These are phyloP conservation scores for Chondrus crispus DNA, from an alignment of 23 red algal genomes.

Conservation along the genomic window DNA sequence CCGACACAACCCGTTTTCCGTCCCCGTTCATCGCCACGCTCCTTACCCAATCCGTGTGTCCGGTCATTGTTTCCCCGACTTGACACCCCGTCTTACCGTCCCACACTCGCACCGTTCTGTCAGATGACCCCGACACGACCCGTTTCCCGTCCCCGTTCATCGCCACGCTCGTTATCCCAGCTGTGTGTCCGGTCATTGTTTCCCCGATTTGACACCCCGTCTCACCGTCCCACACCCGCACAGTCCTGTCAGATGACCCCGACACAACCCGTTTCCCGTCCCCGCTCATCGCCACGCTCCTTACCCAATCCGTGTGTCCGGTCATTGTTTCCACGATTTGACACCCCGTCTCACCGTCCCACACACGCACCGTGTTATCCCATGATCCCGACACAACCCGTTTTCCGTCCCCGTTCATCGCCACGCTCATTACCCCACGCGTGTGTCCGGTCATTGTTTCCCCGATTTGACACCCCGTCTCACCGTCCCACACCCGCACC, in stretches of 20 bases:
- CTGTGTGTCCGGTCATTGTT: background rate
- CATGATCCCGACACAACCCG: background rate
- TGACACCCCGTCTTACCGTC: no score
- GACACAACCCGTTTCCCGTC: constrained; percentile 7
- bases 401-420: background rate
- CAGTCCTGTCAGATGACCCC: background rate
- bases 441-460: background rate
- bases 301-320: background rate
- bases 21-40: background rate
- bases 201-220: background rate
- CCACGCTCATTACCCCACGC: background rate
- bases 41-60: background rate
- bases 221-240: background rate
- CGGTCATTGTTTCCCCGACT: no score
- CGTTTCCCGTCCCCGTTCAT: background rate
- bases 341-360: background rate
- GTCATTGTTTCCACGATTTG: background rate
- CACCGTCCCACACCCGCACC: background rate
- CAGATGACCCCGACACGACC: background rate
- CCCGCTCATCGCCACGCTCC: background rate
- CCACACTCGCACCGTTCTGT: constrained; percentile 21
- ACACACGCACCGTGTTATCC: background rate
- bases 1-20: background rate
- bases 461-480: background rate
- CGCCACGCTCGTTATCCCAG: background rate